phyloP scores from a whole-genome alignment of 2,329 filamentous ascomycete genomes.

The Colletotrichum filicis region DNA sequence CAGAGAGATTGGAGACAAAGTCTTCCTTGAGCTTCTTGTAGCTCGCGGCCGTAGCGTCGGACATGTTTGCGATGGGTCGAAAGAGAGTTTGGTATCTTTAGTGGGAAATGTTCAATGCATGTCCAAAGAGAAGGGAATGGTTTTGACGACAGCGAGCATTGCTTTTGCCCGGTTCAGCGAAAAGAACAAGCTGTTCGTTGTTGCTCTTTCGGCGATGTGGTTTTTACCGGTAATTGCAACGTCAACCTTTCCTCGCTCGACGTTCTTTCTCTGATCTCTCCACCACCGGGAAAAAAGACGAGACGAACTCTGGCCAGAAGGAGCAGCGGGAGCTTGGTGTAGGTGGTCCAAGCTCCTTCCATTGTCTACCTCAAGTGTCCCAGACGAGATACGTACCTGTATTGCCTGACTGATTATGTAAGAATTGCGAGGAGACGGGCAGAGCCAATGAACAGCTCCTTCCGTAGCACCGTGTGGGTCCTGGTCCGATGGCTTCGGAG shows the following conservation, averaged over 20 bases:
- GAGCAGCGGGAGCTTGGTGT: too few relatives aligned
- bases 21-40: conserved; percentile 96
- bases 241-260: neutral
- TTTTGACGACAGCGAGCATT: neutral
- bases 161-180: neutral
- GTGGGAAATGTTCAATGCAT: neutral
- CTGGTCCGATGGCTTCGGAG: neutral
- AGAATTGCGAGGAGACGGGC: too few relatives aligned
- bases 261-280: neutral
- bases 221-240: neutral
- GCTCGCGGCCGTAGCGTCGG: conserved; percentile 54
- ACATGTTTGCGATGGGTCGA: conserved; percentile 43
- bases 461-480: neutral
- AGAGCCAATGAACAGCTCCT: neutral
- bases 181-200: conserved; percentile 3
- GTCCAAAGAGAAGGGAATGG: neutral
- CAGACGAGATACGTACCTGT: too few relatives aligned
- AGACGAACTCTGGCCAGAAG: conserved; percentile 11
- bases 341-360: conserved; percentile 5
- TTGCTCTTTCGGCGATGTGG: neutral
- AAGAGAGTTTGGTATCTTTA: neutral
- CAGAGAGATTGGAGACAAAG: conserved; percentile 91
- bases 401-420: too few relatives aligned
- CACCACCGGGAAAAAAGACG: neutral
- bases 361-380: too few relatives aligned